Percentiles rank a stretch among this genome's conserved stretches.
phyloP scores from a whole-genome alignment of 305 asterid genomes.

The Nicotiana rustica region DNA sequence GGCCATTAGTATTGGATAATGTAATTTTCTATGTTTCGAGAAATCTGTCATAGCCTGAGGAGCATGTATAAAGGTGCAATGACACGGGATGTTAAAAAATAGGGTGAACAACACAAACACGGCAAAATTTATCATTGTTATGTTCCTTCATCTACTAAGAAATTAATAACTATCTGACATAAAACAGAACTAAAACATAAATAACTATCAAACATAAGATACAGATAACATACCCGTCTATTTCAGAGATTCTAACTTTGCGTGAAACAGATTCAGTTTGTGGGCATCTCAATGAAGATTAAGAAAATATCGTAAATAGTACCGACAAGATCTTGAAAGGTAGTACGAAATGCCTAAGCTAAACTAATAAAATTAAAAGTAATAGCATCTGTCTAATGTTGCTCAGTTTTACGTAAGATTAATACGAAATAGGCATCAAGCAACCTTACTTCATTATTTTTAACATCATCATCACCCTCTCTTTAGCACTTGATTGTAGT shows the following conservation, averaged over 20 bases:
- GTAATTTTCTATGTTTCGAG: neutral
- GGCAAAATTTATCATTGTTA: neutral
- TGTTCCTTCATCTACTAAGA: neutral
- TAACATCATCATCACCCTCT: neutral
- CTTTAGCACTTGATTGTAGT: neutral
- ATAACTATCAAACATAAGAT: neutral
- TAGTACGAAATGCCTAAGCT: neutral
- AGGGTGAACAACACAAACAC: neutral
- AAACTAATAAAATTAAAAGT: neutral
- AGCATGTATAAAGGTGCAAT: neutral
- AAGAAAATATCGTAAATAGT: constrained; percentile 8
- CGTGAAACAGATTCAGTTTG: neutral
- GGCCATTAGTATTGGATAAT: constrained; percentile 21
- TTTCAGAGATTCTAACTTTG: constrained; percentile 19
- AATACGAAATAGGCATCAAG: neutral
- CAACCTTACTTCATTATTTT: neutral
- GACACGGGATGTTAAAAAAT: neutral
- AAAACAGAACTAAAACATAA: neutral
- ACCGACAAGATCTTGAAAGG: neutral
- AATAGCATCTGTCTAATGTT: neutral
- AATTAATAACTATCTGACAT: constrained; percentile 4
- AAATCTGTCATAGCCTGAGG: neutral
- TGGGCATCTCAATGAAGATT: neutral
- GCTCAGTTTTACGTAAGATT: neutral
- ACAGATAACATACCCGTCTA: neutral